Evolutionary conservation across 495 filamentous ascomycete species (phyloP), one percentile per base, ranked within the genome.

Genomic region (Chaetomium cochliodes): DNA sequence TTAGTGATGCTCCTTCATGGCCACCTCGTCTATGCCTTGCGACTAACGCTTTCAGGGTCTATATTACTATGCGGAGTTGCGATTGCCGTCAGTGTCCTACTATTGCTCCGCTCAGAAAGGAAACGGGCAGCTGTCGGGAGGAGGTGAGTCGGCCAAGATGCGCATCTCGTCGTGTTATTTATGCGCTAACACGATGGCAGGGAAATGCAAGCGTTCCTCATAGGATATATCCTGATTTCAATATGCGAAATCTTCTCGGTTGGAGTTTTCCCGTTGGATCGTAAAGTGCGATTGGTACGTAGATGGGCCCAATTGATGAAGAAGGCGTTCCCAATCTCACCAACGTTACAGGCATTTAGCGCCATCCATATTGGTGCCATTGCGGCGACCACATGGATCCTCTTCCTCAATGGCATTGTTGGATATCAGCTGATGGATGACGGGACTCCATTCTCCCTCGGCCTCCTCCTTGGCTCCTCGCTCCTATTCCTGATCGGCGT

Each of bases 161-260:
- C 20, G 13, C 47, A 33, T 20, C 9, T 28, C 37, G 20, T 52
- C 15, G 9, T 57, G 54, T 11, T 6, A 7, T 54, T 11, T 37
- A 7, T 37, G 33, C 8, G 65, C 74, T 79, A 68, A 79, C 7
- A 30, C 37, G 1, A 13, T 58, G 72, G 68, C 68, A 97, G 94
- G 75, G 94, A 99, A 72, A 98, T 98, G 79, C 94, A 99, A 84
- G 73, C 97, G 46, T 97, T 98, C 77, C 81, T 99, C 25, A 49
- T 92, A 22, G 88, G 90, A 44, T 99, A 92, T 71, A 90, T 97
- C 51, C 78, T 99, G 37, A 86, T 98, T 65, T 86, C 89, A 72
- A 92, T 99, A 69, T 96, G 92, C 74, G 94, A 99, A 73, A 97
- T 99, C 69, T 97, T 99, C 77, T 91, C 91, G 2, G 86, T 97